A percentile compares a stretch with the other conserved stretches of the same genome.
Conservation (phyloP, 1,284 basidiomycete genomes). For the Cystobasidium slooffiae region DNA sequence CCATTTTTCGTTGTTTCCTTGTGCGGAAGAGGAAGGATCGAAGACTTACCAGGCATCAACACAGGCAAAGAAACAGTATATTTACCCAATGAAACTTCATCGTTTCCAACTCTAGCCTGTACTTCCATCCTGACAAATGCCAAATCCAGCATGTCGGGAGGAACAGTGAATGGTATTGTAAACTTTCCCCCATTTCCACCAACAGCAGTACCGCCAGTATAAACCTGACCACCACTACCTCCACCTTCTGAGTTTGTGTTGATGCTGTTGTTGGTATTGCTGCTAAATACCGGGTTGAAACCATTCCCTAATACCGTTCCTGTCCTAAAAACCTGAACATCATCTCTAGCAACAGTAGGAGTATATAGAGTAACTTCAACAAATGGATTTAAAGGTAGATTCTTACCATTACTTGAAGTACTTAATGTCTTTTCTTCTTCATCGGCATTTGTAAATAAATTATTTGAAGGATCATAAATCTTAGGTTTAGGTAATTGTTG, state of each 20-base stretch:
- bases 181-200: conserved; percentile 55
- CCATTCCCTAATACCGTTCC: conserved; percentile 67
- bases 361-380: conserved; percentile 77
- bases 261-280: conserved; percentile 56
- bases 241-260: no score
- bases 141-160: conserved; percentile 73
- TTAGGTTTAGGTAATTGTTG: conserved; percentile 84
- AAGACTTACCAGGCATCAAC: conserved; percentile 69
- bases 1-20: no score
- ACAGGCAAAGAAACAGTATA: conserved; percentile 72
- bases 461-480: conserved; percentile 50
- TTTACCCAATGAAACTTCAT: conserved; percentile 67
- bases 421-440: conserved; percentile 52
- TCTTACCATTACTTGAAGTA: conserved; percentile 49
- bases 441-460: conserved; percentile 24
- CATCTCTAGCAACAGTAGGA: conserved; percentile 62
- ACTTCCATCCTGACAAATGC: conserved; percentile 81
- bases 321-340: conserved; percentile 43
- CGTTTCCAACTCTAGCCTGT: conserved; percentile 64
- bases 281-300: conserved; percentile 87
- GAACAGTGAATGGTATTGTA: conserved; percentile 72
- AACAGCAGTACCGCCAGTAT: no score
- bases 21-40: background rate
- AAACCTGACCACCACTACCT: no score
- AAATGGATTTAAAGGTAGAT: conserved; percentile 70